A percentile compares a stretch with the other conserved stretches of the same genome.
phyloP scores from a whole-genome alignment of 768 basidiomycete genomes.

The Pleurotus djamor region DNA sequence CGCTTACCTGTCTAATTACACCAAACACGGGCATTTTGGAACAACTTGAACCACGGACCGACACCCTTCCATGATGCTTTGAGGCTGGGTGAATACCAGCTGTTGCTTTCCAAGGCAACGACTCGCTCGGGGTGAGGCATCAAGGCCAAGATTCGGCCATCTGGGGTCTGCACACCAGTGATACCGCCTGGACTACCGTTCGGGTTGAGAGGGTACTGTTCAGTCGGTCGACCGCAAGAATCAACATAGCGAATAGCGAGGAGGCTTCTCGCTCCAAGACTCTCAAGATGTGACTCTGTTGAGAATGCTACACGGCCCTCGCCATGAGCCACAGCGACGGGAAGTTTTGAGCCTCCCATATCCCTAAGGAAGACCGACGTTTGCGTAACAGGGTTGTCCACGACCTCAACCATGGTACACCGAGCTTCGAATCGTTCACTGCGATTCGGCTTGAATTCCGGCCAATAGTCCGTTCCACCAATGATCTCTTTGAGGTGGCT shows the following conservation, averaged over 20 bases:
- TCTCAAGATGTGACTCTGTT: constrained; percentile 23
- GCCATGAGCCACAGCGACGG: constrained; percentile 95
- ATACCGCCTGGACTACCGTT: constrained; percentile 86
- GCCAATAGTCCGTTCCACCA: constrained; percentile 86
- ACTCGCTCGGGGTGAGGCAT: constrained; percentile 99
- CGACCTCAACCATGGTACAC: constrained; percentile 76
- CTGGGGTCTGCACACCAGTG: constrained; percentile 83
- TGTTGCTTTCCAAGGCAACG: constrained; percentile 77
- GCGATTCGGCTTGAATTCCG: constrained; percentile 84
- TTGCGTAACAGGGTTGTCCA: constrained; percentile 49
- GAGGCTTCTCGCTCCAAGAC: constrained; percentile 45
- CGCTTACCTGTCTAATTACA: constrained; percentile 21
- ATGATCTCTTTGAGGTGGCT: constrained; percentile 85
- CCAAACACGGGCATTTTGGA: constrained; percentile 88
- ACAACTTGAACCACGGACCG: constrained; percentile 95
- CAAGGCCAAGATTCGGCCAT: constrained; percentile 89
- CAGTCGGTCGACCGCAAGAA: constrained; percentile 59
- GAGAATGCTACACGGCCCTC: constrained; percentile 76
- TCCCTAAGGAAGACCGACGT: constrained; percentile 82
- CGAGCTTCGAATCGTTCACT: constrained; percentile 93
- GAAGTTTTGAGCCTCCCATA: constrained; percentile 87
- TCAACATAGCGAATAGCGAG: constrained; percentile 88
- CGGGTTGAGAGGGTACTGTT: constrained; percentile 78
- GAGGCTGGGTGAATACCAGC: constrained; percentile 78
- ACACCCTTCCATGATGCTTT: constrained; percentile 62